Percentiles rank a stretch among this genome's conserved stretches.
Evolutionary conservation across 2,329 filamentous ascomycete species (phyloP).

Genomic region (Aspergillus novofumigatus): DNA sequence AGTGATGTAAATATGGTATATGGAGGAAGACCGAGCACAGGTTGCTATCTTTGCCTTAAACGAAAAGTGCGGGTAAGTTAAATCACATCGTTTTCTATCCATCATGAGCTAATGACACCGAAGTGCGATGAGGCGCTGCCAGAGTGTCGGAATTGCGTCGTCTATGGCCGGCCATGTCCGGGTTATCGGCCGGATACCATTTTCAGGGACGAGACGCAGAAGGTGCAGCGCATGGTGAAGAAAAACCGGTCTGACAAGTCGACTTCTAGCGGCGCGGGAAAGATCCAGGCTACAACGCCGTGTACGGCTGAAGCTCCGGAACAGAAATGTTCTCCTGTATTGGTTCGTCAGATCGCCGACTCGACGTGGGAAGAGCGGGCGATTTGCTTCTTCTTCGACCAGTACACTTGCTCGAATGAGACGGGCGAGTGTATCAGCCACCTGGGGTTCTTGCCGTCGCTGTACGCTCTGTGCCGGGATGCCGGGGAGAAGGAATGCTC

Average conservation of each 20-base stretch:
- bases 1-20: slow-evolving; percentile 34
- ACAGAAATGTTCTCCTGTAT: background rate
- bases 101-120: slow-evolving; percentile 9
- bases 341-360: slow-evolving; percentile 19
- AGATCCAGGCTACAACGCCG: background rate
- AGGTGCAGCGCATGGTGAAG: slow-evolving; percentile 26
- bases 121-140: slow-evolving; percentile 37
- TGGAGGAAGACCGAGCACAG: slow-evolving; percentile 37
- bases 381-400: slow-evolving; percentile 40
- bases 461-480: slow-evolving; percentile 30
- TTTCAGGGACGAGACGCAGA: slow-evolving; percentile 32
- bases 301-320: background rate
- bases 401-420: slow-evolving; percentile 30
- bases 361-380: slow-evolving; percentile 35
- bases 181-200: slow-evolving; percentile 34
- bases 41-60: slow-evolving; percentile 38
- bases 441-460: slow-evolving; percentile 32
- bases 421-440: slow-evolving; percentile 26
- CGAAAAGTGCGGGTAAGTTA: slow-evolving; percentile 38
- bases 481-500: slow-evolving; percentile 9
- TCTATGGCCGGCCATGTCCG: slow-evolving; percentile 35
- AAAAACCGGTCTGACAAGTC: slow-evolving; percentile 8
- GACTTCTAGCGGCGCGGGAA: background rate
- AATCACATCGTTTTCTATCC: background rate
- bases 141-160: slow-evolving; percentile 32